Evolutionary conservation across 164 flowering plant species (phyloP).

Genomic region (Dillenia turbinata): DNA sequence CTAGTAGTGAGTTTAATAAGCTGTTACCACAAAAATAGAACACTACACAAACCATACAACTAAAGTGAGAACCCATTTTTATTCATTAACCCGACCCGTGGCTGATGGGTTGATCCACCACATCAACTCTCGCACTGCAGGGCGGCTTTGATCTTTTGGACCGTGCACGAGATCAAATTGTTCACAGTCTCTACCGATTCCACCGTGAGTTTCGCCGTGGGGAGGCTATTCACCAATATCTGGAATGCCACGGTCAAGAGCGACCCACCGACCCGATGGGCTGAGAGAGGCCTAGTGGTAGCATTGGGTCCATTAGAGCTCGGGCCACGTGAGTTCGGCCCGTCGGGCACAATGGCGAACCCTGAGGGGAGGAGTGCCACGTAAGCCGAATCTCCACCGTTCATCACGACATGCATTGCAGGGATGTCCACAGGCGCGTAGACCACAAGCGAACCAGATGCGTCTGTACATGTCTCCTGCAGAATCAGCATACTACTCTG

Average conservation of each 20-base stretch:
- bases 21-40: too few species aligned
- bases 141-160: conserved; percentile 93
- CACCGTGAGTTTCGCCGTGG: conserved; percentile 90
- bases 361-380: conserved; percentile 95
- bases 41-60: too few species aligned
- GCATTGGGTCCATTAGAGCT: conserved; percentile 1
- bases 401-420: conserved; percentile 96
- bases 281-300: conserved; percentile 4
- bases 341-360: conserved; percentile 81
- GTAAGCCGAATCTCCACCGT: conserved; percentile 92
- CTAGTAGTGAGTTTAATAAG: background rate
- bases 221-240: conserved; percentile 84
- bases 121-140: conserved; percentile 68
- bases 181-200: conserved; percentile 97
- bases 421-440: conserved; percentile 98
- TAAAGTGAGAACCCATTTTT: background rate
- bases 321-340: conserved; percentile 39
- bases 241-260: conserved; percentile 92
- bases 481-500: conserved; percentile 94
- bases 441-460: conserved; percentile 86
- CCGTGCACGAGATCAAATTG: conserved; percentile 91
- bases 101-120: background rate
- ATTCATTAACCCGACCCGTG: background rate
- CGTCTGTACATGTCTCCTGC: conserved; percentile 90
- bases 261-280: conserved; percentile 54